Base-by-base conservation (phyloP, 805 yeast genomes). In the Lipomyces lipofer region DNA sequence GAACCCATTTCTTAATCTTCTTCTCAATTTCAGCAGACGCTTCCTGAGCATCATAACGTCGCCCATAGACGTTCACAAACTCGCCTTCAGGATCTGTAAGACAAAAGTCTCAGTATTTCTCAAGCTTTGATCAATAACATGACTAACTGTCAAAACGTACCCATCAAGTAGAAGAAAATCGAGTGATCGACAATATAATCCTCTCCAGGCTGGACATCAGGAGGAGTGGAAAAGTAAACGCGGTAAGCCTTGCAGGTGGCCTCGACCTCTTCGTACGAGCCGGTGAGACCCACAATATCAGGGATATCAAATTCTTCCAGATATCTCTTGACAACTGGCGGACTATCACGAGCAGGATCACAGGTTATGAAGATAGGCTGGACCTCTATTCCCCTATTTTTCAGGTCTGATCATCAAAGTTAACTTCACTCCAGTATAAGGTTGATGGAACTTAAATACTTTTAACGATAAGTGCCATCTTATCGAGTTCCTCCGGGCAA, bases 141-240 rank as follows among this genome's bases (percentile, higher is more conserved):
- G 10, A 15, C n/a, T 19, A 17, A 4, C 10, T 5, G 42, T 5
- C 12, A 7, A 12, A 24, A 25, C 54, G 7, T 38, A 51, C 62
- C 61, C 97, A 94, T 92, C 65, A 94, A 75, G 67, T 94, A 94
- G 73, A 92, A 92, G 81, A 94, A 94, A 55, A 94, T 90, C 2
- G 98, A 92, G 72, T 94, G 99, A 69, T 94, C 99, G 29, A 94
- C 99, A 58, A 94, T 77, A 68, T 94, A 94, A 65, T 94, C 97
- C 71, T 94, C 96, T 17, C 97, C 98, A 0, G 96, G 94, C 69
- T 90, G 88, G 44, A 94, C 85, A 67, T 89, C 82, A 24, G 91
- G 87, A 2, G 99, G 99, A 1, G 99, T 94, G n/a, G 96, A 88
- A 71, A 94, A 94, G 71, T 94, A 94, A 12, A 94, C 99, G 63